These are phyloP conservation scores for Gymnopus androsaceus DNA, from an alignment of 1,284 basidiomycete genomes.

Conservation along the genomic window DNA sequence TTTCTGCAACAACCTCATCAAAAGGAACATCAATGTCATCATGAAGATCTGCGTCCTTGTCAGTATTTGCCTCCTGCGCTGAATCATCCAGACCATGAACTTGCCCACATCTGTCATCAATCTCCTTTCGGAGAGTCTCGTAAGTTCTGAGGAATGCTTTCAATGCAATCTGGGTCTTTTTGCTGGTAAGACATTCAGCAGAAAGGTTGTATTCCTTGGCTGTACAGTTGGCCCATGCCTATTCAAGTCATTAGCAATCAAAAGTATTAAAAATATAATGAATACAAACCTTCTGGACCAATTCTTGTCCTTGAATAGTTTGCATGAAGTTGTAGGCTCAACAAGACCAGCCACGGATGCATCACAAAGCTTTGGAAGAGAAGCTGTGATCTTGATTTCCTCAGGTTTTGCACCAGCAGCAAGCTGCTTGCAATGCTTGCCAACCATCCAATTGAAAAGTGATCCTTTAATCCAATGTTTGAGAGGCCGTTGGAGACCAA, in stretches of 20 bases:
- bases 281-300: slow-evolving; percentile 21
- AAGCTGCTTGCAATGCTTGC: slow-evolving; percentile 14
- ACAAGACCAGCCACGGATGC: slow-evolving; percentile 23
- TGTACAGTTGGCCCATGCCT: slow-evolving; percentile 19
- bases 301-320: slow-evolving; percentile 18
- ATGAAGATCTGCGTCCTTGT: background rate
- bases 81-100: background rate
- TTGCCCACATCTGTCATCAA: background rate
- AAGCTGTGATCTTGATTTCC: slow-evolving; percentile 21
- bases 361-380: slow-evolving; percentile 21
- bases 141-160: background rate
- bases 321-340: slow-evolving; percentile 24
- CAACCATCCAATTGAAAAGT: slow-evolving; percentile 13
- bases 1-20: slow-evolving; percentile 10
- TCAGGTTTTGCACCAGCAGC: slow-evolving; percentile 14
- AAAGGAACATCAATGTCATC: slow-evolving; percentile 21
- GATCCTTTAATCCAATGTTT: slow-evolving; percentile 25
- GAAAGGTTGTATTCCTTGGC: slow-evolving; percentile 22
- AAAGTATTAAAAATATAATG: background rate
- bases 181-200: slow-evolving; percentile 21
- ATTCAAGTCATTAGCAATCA: background rate
- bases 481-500: slow-evolving; percentile 22
- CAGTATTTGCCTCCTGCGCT: background rate
- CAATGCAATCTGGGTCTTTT: background rate
- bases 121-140: background rate